Conservation (phyloP, 1,284 basidiomycete species). For the Xerocomus minutiporus region DNA sequence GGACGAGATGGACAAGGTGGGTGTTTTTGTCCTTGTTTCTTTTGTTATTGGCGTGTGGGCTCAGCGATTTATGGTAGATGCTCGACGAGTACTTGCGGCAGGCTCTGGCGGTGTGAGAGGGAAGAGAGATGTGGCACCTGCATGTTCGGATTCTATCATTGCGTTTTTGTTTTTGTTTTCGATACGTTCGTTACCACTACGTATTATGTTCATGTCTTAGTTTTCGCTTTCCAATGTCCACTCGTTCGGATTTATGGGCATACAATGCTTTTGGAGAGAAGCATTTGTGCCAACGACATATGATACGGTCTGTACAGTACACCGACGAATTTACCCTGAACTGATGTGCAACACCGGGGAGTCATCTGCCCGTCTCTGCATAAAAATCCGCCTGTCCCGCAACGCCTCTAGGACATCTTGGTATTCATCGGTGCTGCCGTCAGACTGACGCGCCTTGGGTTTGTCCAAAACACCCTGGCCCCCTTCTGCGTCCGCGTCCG, state of each 20-base stretch:
- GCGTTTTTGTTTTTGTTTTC: background rate
- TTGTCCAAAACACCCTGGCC: accelerated
- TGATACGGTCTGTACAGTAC: background rate
- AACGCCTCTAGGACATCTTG: constrained; percentile 6
- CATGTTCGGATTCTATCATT: background rate
- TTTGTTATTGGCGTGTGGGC: background rate
- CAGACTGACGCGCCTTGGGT: background rate
- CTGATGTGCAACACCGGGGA: constrained; percentile 15
- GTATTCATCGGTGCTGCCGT: background rate
- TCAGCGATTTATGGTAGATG: constrained; percentile 17
- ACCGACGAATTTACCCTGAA: background rate
- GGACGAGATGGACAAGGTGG: constrained; percentile 75
- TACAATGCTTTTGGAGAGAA: background rate
- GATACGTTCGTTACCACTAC: constrained; percentile 6
- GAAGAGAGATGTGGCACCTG: background rate
- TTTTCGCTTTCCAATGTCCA: constrained; percentile 7
- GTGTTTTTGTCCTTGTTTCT: constrained; percentile 18
- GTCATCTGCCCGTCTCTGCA: constrained; percentile 20
- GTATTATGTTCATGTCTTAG: background rate
- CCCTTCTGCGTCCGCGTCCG: background rate
- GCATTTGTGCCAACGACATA: background rate
- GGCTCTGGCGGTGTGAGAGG: constrained; percentile 16
- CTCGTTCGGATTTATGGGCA: constrained; percentile 1
- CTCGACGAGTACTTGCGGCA: constrained; percentile 36
- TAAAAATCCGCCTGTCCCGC: constrained; percentile 9